Base-by-base conservation (phyloP, 2,329 filamentous ascomycete species). In the Curvularia eragrostidis region DNA sequence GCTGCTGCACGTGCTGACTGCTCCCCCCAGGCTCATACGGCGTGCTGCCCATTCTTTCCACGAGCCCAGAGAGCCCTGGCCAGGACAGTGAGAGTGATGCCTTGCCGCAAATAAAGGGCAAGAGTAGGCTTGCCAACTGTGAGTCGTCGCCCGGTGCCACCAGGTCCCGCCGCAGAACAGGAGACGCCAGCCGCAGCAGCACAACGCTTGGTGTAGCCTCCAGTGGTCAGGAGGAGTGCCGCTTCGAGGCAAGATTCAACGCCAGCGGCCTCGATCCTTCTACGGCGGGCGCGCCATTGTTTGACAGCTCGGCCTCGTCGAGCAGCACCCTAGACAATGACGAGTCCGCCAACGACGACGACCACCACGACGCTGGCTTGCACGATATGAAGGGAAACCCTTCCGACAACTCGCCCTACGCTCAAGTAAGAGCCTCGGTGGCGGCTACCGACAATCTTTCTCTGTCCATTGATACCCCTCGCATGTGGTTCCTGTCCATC, bases 401-500 rank as follows among this genome's bases (percentile, higher is more conserved):
- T 12, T 80, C 83, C 15, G 89, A 91, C 71, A 88, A 92, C 75
- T 91, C 89, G 0, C 88, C 88, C 10, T 91, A 94, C 73, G 82
- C 91, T 44, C 89, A 91, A 73, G 91, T 95, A 36, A 87, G 91
- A 56, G 91, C 91, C 43, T 92, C 90, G 0, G 91, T 95, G 7
- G 83, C 89, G 12, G 87, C 90, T 3, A 88, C 86, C 30, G 91
- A 95, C 77, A 87, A 95, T 71, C 87, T 84, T 15, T 83, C 86
- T 3, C 79, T 94, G n/a, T 94, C 91, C 8, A 93, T 95, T 72
- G 92, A 91, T 76, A 94, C 91, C 5, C 91, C 91, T 36, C 90
- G 91, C 52, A 95, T 95, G 91, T 95, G 91, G 91, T 83, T 83
- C 30, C 77, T 95, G 18, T 92, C 91, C n/a, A 83, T 91, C 34